Evolutionary conservation across 352 stramenopile genomes (phyloP), one percentile per base, ranked within the genome.

Genomic region (Peronosclerospora sorghi): DNA sequence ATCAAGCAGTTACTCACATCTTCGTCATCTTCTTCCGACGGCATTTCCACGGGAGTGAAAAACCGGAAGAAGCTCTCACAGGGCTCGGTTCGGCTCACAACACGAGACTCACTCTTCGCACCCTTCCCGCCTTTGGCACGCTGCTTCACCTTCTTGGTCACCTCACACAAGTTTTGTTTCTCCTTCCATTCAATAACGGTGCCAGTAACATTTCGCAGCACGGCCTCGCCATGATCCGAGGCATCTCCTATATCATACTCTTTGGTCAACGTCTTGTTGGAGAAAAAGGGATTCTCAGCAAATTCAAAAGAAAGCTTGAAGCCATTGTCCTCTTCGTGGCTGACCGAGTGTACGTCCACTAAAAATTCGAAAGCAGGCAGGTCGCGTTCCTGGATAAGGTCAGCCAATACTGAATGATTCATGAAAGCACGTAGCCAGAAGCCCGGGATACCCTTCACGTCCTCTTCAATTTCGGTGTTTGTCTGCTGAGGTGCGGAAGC

Each of bases 31-130:
- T 88, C 79, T 48, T 91, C 76, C 35, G 75, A 84, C 35, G 79
- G 79, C 75, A 91, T 88, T 54, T 88, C 76, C 9, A 88, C 74
- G 1, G 73, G 73, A 35, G 74, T 78, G 52, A 91, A 91, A 54
- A 91, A 85, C 59, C 87, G 75, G 59, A 91, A 91, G 50, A 91
- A 91, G 54, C 73, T 87, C 32, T 91, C 79, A 58, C 76, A 88
- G 13, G 75, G 69, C 56, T 91, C 79, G 4, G 76, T 83, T 53
- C 76, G 75, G 53, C 52, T 84, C 14, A 91, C 60, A 9, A 91
- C 72, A 46, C 79, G 79, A 15, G 75, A 82, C 39, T 83, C 71
- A 24, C 72, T 63, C 61, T 82, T 83, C 41, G 65, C 73, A 35
- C 72, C 76, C 70, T 88, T 88, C 32, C n/a, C n/a, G n/a, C n/a